phyloP scores from a whole-genome alignment of 257 asterid species.

The Fraxinus cuspidata region DNA sequence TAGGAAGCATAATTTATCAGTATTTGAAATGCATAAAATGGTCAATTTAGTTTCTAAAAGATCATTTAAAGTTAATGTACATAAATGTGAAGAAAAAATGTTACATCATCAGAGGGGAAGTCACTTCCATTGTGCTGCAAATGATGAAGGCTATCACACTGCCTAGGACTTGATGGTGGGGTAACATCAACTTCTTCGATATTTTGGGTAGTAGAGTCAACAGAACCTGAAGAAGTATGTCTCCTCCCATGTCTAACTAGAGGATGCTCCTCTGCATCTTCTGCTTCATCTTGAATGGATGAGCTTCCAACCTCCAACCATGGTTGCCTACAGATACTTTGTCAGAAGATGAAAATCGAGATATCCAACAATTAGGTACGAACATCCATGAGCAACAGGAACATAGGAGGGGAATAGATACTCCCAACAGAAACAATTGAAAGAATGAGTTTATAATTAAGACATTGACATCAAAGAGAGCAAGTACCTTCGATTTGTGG shows the following conservation, averaged over 20 bases:
- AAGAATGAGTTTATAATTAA: not conserved
- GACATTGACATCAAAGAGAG: constrained; percentile 20
- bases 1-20: constrained; percentile 1
- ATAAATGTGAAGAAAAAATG: constrained; percentile 2
- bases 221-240: constrained; percentile 49
- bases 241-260: constrained; percentile 80
- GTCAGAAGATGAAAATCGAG: no score
- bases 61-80: constrained; percentile 3
- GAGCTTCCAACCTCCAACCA: constrained; percentile 72
- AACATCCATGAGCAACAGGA: no score
- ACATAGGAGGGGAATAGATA: no score
- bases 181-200: constrained; percentile 56
- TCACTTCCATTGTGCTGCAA: constrained; percentile 46
- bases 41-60: not conserved
- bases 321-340: constrained; percentile 35
- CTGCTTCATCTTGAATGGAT: constrained; percentile 67
- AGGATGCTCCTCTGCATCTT: constrained; percentile 70
- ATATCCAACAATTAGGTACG: no score
- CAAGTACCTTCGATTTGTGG: constrained; percentile 63
- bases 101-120: constrained; percentile 73
- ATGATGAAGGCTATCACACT: constrained; percentile 34
- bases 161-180: constrained; percentile 50
- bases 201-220: constrained; percentile 35
- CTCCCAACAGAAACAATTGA: no score
- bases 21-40: not conserved